phyloP scores from a whole-genome alignment of 257 asterid genomes.

The Jacaranda mimosifolia region DNA sequence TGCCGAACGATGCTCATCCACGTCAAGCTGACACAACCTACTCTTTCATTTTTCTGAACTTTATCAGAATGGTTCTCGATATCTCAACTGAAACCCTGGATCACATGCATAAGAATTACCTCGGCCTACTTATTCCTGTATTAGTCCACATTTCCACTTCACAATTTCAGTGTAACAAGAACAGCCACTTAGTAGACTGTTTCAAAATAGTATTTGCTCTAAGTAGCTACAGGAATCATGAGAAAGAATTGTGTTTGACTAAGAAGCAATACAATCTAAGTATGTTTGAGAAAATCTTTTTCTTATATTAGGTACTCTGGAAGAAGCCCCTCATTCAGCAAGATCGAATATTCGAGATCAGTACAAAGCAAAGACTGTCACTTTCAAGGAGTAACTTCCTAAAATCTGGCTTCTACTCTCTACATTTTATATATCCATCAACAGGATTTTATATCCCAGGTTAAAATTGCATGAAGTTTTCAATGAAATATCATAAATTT shows the following conservation, averaged over 20 bases:
- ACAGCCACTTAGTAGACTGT: too few species aligned
- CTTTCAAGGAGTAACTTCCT: slow-evolving; percentile 6
- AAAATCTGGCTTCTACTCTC: neutral
- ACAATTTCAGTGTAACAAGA: too few species aligned
- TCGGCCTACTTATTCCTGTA: neutral
- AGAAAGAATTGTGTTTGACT: too few species aligned
- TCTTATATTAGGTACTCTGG: too few species aligned
- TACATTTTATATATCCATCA: neutral
- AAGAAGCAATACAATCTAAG: too few species aligned
- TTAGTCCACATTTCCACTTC: neutral
- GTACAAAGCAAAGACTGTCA: neutral
- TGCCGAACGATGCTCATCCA: neutral
- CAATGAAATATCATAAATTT: neutral
- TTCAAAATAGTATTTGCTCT: too few species aligned
- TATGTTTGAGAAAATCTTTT: too few species aligned
- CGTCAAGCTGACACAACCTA: neutral
- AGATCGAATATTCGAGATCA: neutral
- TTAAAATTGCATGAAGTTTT: neutral
- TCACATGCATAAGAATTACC: neutral
- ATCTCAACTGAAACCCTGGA: neutral
- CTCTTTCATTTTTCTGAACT: neutral
- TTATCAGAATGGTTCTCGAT: neutral
- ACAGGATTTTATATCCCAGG: neutral
- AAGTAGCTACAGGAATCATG: too few species aligned
- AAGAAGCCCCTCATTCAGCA: neutral